Conservation (phyloP, 2,329 filamentous ascomycete genomes). For the Beauveria australis region DNA sequence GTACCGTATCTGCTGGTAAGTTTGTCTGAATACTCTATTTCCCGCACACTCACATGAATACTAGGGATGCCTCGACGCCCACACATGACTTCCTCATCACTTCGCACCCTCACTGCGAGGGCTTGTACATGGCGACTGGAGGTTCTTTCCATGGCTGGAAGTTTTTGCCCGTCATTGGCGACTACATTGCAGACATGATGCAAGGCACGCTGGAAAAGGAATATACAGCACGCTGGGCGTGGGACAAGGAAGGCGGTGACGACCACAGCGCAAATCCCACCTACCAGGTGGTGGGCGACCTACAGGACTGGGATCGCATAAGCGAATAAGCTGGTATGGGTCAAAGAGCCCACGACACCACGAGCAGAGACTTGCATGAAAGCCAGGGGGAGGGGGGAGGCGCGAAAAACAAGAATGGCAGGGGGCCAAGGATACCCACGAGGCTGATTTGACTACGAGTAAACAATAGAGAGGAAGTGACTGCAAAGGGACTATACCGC, state of each 20-base stretch:
- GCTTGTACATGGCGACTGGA: constrained; percentile 52
- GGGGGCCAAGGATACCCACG: no score
- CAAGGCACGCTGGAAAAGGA: constrained; percentile 31
- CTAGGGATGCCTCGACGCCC: constrained; percentile 53
- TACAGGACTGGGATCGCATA: constrained; percentile 23
- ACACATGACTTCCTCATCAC: constrained; percentile 56
- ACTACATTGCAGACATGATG: constrained; percentile 46
- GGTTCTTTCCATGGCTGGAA: constrained; percentile 60
- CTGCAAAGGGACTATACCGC: no score
- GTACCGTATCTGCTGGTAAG: constrained; percentile 40
- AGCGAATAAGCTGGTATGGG: background rate
- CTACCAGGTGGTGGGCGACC: constrained; percentile 32
- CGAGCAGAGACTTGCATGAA: background rate
- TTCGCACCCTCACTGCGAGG: constrained; percentile 38
- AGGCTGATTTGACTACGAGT: no score
- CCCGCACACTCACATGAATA: background rate
- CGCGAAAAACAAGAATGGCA: background rate
- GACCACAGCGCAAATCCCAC: constrained; percentile 34
- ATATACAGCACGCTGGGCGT: constrained; percentile 35
- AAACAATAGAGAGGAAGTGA: no score
- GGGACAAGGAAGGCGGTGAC: constrained; percentile 35
- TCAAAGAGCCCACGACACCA: background rate
- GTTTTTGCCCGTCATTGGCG: constrained; percentile 54
- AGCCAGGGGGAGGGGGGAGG: background rate
- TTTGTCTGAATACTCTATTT: background rate